Evolutionary conservation across 2,329 filamentous ascomycete species (phyloP).

Genomic region (Seiridium cupressi): DNA sequence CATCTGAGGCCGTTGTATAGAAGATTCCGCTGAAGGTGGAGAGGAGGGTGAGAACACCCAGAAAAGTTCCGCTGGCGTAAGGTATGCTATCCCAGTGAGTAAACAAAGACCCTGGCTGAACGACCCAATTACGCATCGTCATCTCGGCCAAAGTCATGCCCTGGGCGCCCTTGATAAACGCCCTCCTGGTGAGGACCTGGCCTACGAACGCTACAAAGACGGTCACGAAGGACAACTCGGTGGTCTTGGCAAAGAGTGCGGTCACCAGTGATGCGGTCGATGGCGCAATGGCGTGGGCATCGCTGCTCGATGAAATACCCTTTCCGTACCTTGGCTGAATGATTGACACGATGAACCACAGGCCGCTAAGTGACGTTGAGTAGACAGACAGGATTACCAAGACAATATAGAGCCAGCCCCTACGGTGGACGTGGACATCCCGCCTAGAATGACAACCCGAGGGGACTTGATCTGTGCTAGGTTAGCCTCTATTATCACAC

Average conservation of each 20-base stretch:
- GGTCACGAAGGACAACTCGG: slow-evolving; percentile 76
- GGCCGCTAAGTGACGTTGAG: slow-evolving; percentile 60
- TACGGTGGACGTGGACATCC: slow-evolving; percentile 25
- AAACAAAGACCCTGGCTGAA: slow-evolving; percentile 68
- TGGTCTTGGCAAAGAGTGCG: slow-evolving; percentile 71
- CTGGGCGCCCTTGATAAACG: slow-evolving; percentile 56
- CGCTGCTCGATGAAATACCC: slow-evolving; percentile 49
- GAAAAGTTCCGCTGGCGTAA: slow-evolving; percentile 60
- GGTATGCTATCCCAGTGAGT: slow-evolving; percentile 66
- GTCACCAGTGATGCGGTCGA: slow-evolving; percentile 66
- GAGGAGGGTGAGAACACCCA: slow-evolving; percentile 63
- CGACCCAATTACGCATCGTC: slow-evolving; percentile 74
- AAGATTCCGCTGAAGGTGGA: slow-evolving; percentile 67
- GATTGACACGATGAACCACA: slow-evolving; percentile 65
- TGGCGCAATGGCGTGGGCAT: slow-evolving; percentile 48
- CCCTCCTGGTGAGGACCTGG: slow-evolving; percentile 69
- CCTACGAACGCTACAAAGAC: slow-evolving; percentile 74
- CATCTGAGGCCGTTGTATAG: slow-evolving; percentile 75
- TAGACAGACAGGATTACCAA: slow-evolving; percentile 54
- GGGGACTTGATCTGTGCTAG: slow-evolving; percentile 18
- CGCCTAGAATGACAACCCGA: slow-evolving; percentile 23
- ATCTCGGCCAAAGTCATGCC: slow-evolving; percentile 76
- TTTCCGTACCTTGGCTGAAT: slow-evolving; percentile 61
- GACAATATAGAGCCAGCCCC: slow-evolving; percentile 48
- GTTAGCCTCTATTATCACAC: slow-evolving; percentile 3